Base-by-base conservation (phyloP, 179 eudicot species). In the Monotropa hypopitys region DNA sequence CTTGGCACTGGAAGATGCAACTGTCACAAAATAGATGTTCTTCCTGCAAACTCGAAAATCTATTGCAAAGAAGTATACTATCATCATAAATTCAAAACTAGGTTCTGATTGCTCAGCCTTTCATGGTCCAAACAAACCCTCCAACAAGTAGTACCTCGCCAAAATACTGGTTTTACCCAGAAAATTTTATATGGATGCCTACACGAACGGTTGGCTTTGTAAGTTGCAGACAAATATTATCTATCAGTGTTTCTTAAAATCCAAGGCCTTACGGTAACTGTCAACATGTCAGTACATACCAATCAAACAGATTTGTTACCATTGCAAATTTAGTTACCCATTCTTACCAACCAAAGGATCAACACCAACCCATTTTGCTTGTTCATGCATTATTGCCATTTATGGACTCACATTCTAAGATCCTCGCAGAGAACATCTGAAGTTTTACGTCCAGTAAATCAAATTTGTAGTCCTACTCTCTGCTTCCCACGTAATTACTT, bases 41-140 rank as follows among this genome's bases (percentile, higher is more conserved):
- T 47, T 80, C 93, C 93, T 89, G 90, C 90, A 88, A 83, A 83
- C 73, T 70, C 54, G 76, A 74, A 86, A 84, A 80, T 79, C 81
- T 80, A 86, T 76, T 76, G 86, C 82, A 85, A 79, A 85, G 85
- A 82, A 81, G 75, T 80, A 76, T 76, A 70, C 78, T 78, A 67
- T 57, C 67, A 71, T 74, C 65, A 77, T 76, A 73, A 70, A 79
- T 50, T 68, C 69, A 40, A 59, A 70, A 75, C 43, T 70, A 77
- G 45, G 70, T 56, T 76, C 65, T 38, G 28, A 23, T 47, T 73
- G 20, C 51, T 51, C n/a, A 35, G 54, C 66, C 80, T 70, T 67
- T 35, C 72, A 63, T 72, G 76, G 78, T 72, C 61, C 35, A 26
- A 49, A 69, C 28, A 0, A 35, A 42, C 59, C 61, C 46, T 74